phyloP scores from a whole-genome alignment of 192 early-diverging fungal species.

The Phycomyces blakesleeanus region DNA sequence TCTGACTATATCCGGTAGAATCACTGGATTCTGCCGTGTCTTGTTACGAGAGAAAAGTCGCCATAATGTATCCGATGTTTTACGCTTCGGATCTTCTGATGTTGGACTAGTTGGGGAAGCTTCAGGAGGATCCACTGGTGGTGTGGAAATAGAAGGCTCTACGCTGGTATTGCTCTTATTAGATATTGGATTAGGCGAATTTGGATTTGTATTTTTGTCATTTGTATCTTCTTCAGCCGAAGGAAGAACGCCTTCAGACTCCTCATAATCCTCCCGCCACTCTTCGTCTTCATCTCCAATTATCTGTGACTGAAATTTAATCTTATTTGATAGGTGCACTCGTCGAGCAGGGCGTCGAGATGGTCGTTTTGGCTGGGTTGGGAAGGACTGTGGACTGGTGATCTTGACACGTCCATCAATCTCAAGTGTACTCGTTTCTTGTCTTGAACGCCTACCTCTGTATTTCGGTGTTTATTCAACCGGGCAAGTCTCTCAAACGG shows the following conservation, averaged over 20 bases:
- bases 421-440: too few species aligned
- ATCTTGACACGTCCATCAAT: neutral
- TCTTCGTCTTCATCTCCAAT: neutral
- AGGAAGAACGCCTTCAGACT: neutral
- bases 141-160: neutral
- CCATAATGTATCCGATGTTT: neutral
- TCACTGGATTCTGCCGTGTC: conserved; percentile 5
- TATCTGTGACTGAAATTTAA: neutral
- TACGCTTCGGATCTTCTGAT: conserved; percentile 14
- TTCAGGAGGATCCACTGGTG: neutral
- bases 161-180: neutral
- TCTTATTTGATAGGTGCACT: neutral
- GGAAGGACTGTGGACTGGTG: neutral
- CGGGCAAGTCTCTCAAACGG: neutral
- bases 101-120: neutral
- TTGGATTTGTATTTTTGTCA: too few species aligned
- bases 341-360: neutral
- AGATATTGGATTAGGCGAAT: too few species aligned
- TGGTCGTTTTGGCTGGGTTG: neutral
- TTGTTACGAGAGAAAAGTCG: neutral
- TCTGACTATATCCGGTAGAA: conserved; percentile 1
- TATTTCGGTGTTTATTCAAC: neutral
- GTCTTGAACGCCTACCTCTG: neutral
- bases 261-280: neutral
- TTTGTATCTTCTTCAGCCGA: neutral